Percentiles rank a stretch among this genome's conserved stretches.
Conservation (phyloP, 2,329 filamentous ascomycete species). For the Uncinocarpus reesii region DNA sequence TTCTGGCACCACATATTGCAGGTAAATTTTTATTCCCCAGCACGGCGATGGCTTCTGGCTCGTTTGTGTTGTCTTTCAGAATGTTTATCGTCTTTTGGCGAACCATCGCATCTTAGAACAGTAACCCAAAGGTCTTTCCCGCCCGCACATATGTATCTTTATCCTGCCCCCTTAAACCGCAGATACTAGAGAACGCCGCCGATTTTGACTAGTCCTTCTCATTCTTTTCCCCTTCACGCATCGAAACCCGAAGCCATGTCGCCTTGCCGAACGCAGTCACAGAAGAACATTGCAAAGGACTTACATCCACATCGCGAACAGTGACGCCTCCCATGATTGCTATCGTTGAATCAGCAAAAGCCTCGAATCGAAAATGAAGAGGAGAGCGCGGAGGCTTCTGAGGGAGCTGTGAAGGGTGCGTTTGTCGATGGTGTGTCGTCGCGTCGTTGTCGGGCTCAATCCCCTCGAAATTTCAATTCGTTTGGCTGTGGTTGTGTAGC, state of each 20-base stretch:
- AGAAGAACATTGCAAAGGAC: conserved; percentile 20
- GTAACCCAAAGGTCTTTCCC: too few relatives aligned
- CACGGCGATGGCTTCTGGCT: background rate
- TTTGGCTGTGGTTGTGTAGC: conserved; percentile 13
- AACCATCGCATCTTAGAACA: background rate
- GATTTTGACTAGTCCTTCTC: background rate
- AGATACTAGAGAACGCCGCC: background rate
- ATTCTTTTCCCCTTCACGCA: background rate
- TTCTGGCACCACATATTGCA: background rate
- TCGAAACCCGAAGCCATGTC: background rate
- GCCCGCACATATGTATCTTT: background rate
- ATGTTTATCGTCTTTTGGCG: background rate
- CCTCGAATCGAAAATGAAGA: conserved; percentile 25
- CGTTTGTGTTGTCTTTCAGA: background rate
- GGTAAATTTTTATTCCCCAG: conserved; percentile 1
- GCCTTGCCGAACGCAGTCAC: background rate
- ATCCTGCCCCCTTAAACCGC: background rate
- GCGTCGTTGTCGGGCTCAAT: conserved; percentile 15
- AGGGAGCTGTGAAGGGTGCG: conserved; percentile 11
- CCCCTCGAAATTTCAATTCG: conserved; percentile 16
- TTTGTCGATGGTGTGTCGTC: conserved; percentile 17
- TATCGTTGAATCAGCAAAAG: conserved; percentile 30
- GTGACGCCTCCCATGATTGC: conserved; percentile 57
- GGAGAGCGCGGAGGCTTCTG: conserved; percentile 10
- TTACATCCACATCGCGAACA: conserved; percentile 57